Conservation (phyloP, 31 red algal species). For the Odonthalia washingtoniensis region DNA sequence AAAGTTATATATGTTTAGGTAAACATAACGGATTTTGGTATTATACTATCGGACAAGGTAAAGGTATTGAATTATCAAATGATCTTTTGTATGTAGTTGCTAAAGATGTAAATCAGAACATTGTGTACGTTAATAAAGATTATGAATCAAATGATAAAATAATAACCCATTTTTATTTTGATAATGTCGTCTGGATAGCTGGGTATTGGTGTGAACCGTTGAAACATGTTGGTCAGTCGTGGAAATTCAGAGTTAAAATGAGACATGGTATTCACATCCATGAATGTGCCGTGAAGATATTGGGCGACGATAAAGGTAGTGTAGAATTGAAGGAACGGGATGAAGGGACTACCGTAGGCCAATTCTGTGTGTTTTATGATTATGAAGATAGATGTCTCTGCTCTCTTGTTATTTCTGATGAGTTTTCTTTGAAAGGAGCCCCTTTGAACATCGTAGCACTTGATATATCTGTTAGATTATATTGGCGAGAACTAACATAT, state of each 20-base stretch:
- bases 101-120: slow-evolving; percentile 73
- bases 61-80: slow-evolving; percentile 69
- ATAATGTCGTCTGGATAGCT: slow-evolving; percentile 58
- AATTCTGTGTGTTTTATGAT: slow-evolving; percentile 88
- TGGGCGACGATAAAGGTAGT: slow-evolving; percentile 15
- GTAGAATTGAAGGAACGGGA: slow-evolving; percentile 32
- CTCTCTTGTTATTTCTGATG: slow-evolving; percentile 44
- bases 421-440: slow-evolving; percentile 9
- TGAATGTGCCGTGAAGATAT: slow-evolving; percentile 9
- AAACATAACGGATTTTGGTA: slow-evolving; percentile 94
- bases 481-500: too few species aligned
- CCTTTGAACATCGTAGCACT: too few species aligned
- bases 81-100: slow-evolving; percentile 89
- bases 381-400: slow-evolving; percentile 68
- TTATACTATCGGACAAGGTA: slow-evolving; percentile 94
- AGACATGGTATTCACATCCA: slow-evolving; percentile 70
- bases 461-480: too few species aligned
- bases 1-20: slow-evolving; percentile 71
- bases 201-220: slow-evolving; percentile 14
- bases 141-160: slow-evolving; percentile 17
- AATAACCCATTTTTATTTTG: slow-evolving; percentile 59
- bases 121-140: slow-evolving; percentile 79
- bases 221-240: slow-evolving; percentile 5
- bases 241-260: slow-evolving; percentile 68
- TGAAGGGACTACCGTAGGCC: slow-evolving; percentile 73